Base-by-base conservation (phyloP, 2,329 filamentous ascomycete species). In the Hypoxylon sp. region DNA sequence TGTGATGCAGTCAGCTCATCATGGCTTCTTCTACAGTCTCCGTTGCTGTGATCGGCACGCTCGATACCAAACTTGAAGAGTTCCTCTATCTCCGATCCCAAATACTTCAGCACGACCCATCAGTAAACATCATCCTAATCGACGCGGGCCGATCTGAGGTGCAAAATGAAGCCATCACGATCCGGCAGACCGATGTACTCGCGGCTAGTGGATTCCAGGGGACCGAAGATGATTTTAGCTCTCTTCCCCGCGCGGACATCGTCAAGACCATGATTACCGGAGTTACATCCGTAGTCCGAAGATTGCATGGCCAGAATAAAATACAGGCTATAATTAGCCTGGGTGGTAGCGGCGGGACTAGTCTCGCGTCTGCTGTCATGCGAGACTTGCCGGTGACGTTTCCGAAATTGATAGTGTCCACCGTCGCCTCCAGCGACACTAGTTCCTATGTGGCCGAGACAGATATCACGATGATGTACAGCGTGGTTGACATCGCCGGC, bases 381-480 rank as follows among this genome's bases (percentile, higher is more conserved):
- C 75, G 82, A 9, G 70, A 78, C 0, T 65, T 87, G 0, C 86
- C 86, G 0, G 74, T 89, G 8, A 85, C 85, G 0, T 79, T 90
- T 40, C 87, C 87, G 0, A 90, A 90, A 62, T 59, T 90, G 32
- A 84, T 90, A 42, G 82, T 89, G 2, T 87, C 82, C 15, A 90
- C 87, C 0, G 81, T 89, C 60, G 86, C 86, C 0, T 86, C 82
- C 21, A 85, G 86, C 2, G 82, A 90, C 55, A 83, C 83, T 1
- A 78, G 77, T 0, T 79, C 80, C 0, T 80, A 87, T n/a, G 74
- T 90, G 1, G 84, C 81, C 29, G 86, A 89, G 66, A 82, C 80
- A 0, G 87, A 90, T 56, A 85, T 89, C 35, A 81, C 80, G 0
- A 78, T 90, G 70, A 86, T 88, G 80, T 87, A 88, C 61, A 85